Conservation (phyloP, 768 basidiomycete genomes). For the Hericium coralloides region DNA sequence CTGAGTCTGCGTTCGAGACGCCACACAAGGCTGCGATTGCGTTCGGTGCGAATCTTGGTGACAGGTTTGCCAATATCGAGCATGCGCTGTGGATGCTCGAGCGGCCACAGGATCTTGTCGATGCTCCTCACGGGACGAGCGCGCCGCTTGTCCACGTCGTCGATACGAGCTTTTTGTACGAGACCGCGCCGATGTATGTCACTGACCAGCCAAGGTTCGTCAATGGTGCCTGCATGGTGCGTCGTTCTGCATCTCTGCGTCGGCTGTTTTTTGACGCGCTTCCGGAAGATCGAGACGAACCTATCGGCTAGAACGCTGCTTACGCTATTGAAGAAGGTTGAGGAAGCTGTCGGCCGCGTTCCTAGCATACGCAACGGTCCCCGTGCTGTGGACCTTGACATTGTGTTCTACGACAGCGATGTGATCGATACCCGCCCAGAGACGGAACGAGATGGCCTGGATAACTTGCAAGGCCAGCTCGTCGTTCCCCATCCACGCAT, state of each 20-base stretch:
- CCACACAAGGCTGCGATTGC: constrained; percentile 54
- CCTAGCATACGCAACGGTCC: constrained; percentile 81
- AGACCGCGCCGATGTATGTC: constrained; percentile 94
- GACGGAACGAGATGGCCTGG: constrained; percentile 30
- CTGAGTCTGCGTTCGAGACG: neutral
- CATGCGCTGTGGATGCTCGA: constrained; percentile 68
- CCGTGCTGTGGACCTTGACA: constrained; percentile 82
- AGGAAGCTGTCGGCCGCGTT: constrained; percentile 65
- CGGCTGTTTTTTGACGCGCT: neutral
- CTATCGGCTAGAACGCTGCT: constrained; percentile 54
- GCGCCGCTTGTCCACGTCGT: constrained; percentile 33
- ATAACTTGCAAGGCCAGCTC: constrained; percentile 57
- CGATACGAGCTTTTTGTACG: constrained; percentile 86
- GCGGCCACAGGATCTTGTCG: constrained; percentile 23
- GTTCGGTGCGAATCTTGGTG: constrained; percentile 86
- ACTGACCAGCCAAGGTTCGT: constrained; percentile 81
- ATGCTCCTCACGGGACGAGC: constrained; percentile 19
- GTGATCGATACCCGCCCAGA: constrained; percentile 49
- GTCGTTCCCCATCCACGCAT: constrained; percentile 80
- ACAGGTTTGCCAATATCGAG: constrained; percentile 77
- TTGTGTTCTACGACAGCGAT: constrained; percentile 62
- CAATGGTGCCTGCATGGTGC: constrained; percentile 85
- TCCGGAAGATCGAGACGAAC: constrained; percentile 65
- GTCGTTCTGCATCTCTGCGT: constrained; percentile 20
- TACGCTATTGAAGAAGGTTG: constrained; percentile 59